Conservation (phyloP, 2,329 filamentous ascomycete species). For the Xylariomycetidae sp. region DNA sequence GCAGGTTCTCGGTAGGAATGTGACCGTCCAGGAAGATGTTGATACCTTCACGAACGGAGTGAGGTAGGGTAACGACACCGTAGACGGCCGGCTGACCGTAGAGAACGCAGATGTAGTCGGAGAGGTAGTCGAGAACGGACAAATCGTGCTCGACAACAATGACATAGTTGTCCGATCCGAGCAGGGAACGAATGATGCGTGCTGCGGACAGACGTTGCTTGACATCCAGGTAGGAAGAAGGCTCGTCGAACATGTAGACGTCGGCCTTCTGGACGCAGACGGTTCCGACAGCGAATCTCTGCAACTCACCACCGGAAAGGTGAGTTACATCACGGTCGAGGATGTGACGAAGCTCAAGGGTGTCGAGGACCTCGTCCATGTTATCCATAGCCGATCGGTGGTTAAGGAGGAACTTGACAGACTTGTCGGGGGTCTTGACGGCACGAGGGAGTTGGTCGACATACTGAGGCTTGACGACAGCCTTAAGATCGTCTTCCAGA, state of each 20-base stretch:
- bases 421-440: constrained; percentile 74
- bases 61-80: constrained; percentile 91
- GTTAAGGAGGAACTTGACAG: constrained; percentile 72
- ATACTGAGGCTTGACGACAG: constrained; percentile 98
- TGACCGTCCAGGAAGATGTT: constrained; percentile 98
- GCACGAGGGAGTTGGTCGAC: constrained; percentile 96
- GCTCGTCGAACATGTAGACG: constrained; percentile 99
- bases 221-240: constrained; percentile 97
- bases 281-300: constrained; percentile 94
- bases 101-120: constrained; percentile 95
- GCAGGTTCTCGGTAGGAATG: constrained; percentile 96
- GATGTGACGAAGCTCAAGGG: constrained; percentile 82
- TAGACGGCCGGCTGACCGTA: constrained; percentile 95
- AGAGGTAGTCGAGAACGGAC: constrained; percentile 96
- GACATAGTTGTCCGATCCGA: constrained; percentile 86
- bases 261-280: constrained; percentile 95
- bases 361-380: constrained; percentile 72
- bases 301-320: constrained; percentile 94
- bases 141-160: constrained; percentile 99
- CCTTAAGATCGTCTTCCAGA: constrained; percentile 93
- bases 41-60: constrained; percentile 97
- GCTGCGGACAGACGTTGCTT: constrained; percentile 95
- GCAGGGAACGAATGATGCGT: constrained; percentile 83
- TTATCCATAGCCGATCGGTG: constrained; percentile 72
- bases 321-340: constrained; percentile 84